Conservation (phyloP, 164 flowering plant species). For the Litsea cubeba region DNA sequence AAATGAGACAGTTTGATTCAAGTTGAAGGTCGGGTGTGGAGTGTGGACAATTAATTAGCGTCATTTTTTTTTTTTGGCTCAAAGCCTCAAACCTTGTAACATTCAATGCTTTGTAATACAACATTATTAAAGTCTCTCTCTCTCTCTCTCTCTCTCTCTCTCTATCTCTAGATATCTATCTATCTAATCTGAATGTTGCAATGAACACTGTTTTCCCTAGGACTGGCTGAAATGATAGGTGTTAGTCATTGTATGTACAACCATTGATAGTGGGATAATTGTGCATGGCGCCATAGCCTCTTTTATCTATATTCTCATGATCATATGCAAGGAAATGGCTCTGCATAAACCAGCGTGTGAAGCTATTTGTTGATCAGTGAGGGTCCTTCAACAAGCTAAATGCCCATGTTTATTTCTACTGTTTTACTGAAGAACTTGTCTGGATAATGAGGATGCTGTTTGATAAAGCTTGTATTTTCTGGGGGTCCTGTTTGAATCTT, state of each 20-base stretch:
- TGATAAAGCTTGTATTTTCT: too few relatives aligned
- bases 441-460: too few relatives aligned
- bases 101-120: slow-evolving; percentile 1
- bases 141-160: neutral
- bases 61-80: neutral
- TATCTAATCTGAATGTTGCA: too few relatives aligned
- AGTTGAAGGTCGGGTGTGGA: neutral
- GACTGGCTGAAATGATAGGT: neutral
- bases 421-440: too few relatives aligned
- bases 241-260: neutral
- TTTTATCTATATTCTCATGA: neutral
- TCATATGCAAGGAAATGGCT: too few relatives aligned
- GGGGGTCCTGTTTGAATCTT: too few relatives aligned
- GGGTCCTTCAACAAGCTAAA: too few relatives aligned
- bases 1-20: neutral
- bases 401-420: too few relatives aligned
- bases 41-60: neutral
- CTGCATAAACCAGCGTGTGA: too few relatives aligned
- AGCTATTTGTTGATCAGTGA: too few relatives aligned
- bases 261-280: neutral
- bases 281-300: neutral
- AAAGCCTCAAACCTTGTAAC: neutral
- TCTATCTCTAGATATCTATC: neutral
- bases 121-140: neutral
- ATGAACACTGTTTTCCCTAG: too few relatives aligned